Conservation (phyloP, 331 rosid genomes). For the Stylosanthes scabra region DNA sequence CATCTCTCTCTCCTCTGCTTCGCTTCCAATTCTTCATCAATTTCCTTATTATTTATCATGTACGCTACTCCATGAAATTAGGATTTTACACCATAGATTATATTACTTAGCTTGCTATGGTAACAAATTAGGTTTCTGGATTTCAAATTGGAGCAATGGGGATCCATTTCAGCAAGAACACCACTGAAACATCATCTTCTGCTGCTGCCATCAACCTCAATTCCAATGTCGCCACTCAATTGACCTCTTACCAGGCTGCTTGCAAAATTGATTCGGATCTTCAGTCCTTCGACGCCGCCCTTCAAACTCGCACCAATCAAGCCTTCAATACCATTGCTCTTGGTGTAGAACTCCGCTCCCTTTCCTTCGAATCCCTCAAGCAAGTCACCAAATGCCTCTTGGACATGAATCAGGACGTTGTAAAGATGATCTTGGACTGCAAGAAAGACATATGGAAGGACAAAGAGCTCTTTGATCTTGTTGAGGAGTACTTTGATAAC, state of each 20-base stretch:
- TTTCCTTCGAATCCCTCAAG: constrained; percentile 78
- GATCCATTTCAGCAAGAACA: constrained; percentile 66
- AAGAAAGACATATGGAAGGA: constrained; percentile 91
- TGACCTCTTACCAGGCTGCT: constrained; percentile 79
- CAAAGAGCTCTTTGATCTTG: constrained; percentile 80
- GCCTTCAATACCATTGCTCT: constrained; percentile 74
- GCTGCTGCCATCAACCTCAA: constrained; percentile 49
- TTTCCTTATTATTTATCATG: constrained; percentile 13
- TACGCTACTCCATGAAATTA: background rate
- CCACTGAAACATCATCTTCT: constrained; percentile 42
- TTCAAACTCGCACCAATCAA: constrained; percentile 71
- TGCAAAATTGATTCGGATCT: constrained; percentile 72
- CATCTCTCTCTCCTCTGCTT: constrained; percentile 43
- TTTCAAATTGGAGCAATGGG: constrained; percentile 67
- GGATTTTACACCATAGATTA: background rate
- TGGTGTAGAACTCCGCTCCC: constrained; percentile 85
- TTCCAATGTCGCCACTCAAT: constrained; percentile 53
- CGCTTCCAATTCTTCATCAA: constrained; percentile 17
- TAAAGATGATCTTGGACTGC: constrained; percentile 84
- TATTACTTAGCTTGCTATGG: background rate
- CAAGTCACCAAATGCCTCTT: constrained; percentile 80
- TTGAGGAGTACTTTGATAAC: constrained; percentile 87
- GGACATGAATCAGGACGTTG: constrained; percentile 96
- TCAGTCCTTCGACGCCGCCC: constrained; percentile 63
- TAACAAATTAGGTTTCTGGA: constrained; percentile 25